These are phyloP conservation scores for Chrysoporthe puriensis DNA, from an alignment of 2,329 filamentous ascomycete species.

Conservation along the genomic window DNA sequence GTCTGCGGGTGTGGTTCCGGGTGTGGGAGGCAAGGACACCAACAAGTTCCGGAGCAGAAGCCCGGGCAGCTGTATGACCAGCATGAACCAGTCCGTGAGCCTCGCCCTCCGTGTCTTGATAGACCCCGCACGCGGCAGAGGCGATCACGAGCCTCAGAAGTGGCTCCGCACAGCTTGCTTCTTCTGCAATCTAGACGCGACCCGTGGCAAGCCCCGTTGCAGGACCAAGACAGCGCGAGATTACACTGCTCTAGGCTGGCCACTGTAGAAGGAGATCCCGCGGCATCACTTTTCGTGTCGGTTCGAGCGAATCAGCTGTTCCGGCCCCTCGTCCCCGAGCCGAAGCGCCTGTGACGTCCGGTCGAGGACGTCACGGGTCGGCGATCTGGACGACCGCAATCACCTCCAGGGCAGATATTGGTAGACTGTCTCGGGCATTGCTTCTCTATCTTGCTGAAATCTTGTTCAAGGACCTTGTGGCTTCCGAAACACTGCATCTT, in stretches of 20 bases:
- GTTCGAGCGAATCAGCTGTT: neutral
- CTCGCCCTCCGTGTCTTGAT: too few species aligned
- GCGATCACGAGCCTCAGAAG: neutral
- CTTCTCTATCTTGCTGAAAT: neutral
- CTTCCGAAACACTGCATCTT: neutral
- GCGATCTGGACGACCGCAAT: neutral
- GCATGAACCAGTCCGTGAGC: too few species aligned
- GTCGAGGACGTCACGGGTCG: neutral
- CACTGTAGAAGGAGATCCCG: neutral
- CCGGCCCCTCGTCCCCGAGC: neutral
- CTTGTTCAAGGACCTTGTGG: neutral
- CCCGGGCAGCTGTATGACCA: too few species aligned
- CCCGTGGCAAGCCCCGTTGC: neutral
- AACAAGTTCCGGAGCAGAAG: too few species aligned
- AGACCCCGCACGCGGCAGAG: neutral
- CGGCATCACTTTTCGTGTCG: neutral
- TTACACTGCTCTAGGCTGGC: neutral
- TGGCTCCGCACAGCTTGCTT: neutral
- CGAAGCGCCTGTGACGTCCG: neutral
- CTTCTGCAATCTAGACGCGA: neutral
- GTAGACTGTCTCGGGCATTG: neutral
- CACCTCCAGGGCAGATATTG: neutral
- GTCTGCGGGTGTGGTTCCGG: too few species aligned
- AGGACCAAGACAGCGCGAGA: neutral
- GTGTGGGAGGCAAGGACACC: too few species aligned